Evolutionary conservation across 2,329 filamentous ascomycete genomes (phyloP), one percentile per base, ranked within the genome.

Genomic region (Gnomoniopsis sp.): DNA sequence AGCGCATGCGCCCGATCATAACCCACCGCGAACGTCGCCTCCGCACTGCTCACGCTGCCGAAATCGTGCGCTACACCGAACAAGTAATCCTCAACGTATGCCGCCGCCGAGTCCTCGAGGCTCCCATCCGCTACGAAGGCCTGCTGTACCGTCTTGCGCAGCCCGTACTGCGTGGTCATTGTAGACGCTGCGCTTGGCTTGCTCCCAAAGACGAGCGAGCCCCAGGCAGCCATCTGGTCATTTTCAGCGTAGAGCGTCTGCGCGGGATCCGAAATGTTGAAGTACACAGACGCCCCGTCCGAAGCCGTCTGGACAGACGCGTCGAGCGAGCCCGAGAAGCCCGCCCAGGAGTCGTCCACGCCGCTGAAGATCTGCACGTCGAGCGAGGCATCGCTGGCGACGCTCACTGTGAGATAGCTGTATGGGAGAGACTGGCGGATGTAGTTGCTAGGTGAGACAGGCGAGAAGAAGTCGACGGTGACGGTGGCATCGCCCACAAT

Each of bases 301-400:
- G 22, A 41, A 3, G 44, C 53, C 21, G 21, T 49, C 8, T 49
- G 23, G 44, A 55, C 53, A 22, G 19, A 21, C 19, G 46, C 46
- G 12, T 23, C 30, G 12, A 55, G 46, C 3, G 46, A 48, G 2
- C 53, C 53, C 3, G 53, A 55, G 33, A 49, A 49, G n/a, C 67
- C 69, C 1, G 68, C 72, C 71, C 72, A 74, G 1, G 66, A 67
- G 12, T 68, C 64, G 58, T 73, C 70, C 23, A 73, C 68, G n/a
- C 66, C 71, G 33, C 64, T 68, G 50, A 71, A 67, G n/a, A 74
- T 62, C 53, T 72, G 65, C 10, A 73, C 61, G 1, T 59, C 54
- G 12, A 47, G 49, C 2, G 43, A 51, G 12, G 21, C 14, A 8
- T 23, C n/a, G 34, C 57, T 59, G 14, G 56, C 62, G 14, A 63